A percentile compares a stretch with the other conserved stretches of the same genome.
Conservation (phyloP, 768 basidiomycete species). For the Leccinum subgranulosum region DNA sequence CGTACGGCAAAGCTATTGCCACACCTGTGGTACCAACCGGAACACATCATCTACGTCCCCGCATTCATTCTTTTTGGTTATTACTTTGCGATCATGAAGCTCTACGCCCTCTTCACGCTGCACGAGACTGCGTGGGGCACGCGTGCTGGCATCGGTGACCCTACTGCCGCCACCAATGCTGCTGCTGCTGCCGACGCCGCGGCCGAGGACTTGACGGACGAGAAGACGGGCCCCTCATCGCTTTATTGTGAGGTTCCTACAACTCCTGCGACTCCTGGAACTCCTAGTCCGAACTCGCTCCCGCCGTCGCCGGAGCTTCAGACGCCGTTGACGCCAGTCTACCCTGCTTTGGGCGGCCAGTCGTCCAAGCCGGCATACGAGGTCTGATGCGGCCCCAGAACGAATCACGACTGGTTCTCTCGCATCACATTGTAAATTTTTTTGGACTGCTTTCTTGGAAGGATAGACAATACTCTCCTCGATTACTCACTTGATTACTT, state of each 20-base stretch:
- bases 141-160: conserved; percentile 90
- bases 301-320: background rate
- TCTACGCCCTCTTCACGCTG: conserved; percentile 86
- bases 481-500: background rate
- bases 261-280: background rate
- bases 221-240: conserved; percentile 27
- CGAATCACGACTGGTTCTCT: background rate
- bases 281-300: background rate
- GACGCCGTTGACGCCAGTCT: background rate
- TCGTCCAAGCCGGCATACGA: background rate
- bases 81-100: conserved; percentile 93
- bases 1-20: conserved; percentile 79
- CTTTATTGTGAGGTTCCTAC: background rate
- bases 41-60: conserved; percentile 79
- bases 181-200: conserved; percentile 21
- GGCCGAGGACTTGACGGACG: background rate
- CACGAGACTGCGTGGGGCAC: conserved; percentile 98
- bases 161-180: conserved; percentile 70
- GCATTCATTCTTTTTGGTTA: conserved; percentile 89
- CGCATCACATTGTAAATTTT: background rate
- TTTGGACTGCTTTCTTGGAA: background rate
- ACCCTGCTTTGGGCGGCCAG: conserved; percentile 1
- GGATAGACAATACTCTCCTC: background rate
- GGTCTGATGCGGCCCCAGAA: background rate
- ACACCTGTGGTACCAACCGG: conserved; percentile 74